Evolutionary conservation across 208 protist species (phyloP).

Genomic region (Phytomonas francai): DNA sequence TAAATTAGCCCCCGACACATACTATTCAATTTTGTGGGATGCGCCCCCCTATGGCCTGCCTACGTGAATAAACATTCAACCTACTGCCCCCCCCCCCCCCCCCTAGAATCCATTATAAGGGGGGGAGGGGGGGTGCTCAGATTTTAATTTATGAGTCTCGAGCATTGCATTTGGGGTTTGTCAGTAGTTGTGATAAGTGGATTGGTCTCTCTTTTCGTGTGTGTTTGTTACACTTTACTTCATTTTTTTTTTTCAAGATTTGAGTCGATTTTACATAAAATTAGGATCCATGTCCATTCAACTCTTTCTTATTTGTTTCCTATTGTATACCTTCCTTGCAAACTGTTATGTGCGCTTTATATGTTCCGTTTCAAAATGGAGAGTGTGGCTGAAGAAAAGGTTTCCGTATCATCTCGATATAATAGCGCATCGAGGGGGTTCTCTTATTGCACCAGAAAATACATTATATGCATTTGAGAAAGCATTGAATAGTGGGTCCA

Average conservation of each 20-base stretch:
- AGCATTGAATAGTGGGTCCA: conserved; percentile 22
- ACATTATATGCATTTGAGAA: conserved; percentile 65
- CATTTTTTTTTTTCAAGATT: not conserved
- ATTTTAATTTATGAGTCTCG: no score
- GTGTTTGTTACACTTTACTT: not conserved
- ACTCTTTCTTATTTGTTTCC: not conserved
- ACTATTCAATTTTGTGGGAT: no score
- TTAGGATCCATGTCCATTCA: not conserved
- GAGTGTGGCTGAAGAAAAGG: conserved; percentile 27
- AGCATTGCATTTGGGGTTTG: no score
- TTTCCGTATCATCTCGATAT: conserved; percentile 53
- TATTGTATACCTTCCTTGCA: not conserved
- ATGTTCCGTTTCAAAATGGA: conserved; percentile 1
- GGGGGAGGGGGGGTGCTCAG: no score
- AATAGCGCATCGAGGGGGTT: conserved; percentile 73
- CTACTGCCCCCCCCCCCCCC: no score
- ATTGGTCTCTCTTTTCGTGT: no score
- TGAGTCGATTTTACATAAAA: not conserved
- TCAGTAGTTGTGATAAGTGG: no score
- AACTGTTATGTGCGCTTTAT: not conserved
- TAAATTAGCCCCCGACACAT: no score
- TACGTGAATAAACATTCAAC: no score
- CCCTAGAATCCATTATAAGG: no score
- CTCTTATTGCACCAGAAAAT: conserved; percentile 69
- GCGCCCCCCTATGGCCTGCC: no score